phyloP scores from a whole-genome alignment of 2,329 filamentous ascomycete genomes.

The Clarireedia monteithiana region DNA sequence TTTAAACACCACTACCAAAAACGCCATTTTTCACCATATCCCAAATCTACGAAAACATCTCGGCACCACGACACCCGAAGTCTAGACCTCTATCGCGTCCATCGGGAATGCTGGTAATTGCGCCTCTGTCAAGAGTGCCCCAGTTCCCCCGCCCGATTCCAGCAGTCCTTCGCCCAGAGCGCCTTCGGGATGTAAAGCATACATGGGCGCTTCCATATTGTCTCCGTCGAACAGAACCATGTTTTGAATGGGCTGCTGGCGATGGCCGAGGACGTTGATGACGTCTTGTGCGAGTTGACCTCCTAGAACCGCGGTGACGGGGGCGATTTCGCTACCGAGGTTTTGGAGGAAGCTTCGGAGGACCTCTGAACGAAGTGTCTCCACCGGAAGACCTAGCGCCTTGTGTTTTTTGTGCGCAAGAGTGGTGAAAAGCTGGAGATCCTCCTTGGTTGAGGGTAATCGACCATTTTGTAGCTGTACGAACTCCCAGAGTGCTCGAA shows the following conservation, averaged over 20 bases:
- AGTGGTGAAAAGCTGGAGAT: slow-evolving; percentile 69
- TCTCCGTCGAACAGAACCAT: slow-evolving; percentile 87
- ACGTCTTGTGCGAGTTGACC: slow-evolving; percentile 91
- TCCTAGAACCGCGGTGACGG: slow-evolving; percentile 82
- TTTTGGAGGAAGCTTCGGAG: slow-evolving; percentile 82
- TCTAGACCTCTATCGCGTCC: slow-evolving; percentile 17
- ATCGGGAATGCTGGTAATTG: slow-evolving; percentile 16
- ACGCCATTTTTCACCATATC: slow-evolving; percentile 8
- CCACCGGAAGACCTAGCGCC: slow-evolving; percentile 60
- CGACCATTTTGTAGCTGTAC: slow-evolving; percentile 48
- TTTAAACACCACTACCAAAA: slow-evolving; percentile 5
- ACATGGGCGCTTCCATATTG: slow-evolving; percentile 68
- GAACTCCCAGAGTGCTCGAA: slow-evolving; percentile 88
- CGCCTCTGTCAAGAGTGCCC: neutral
- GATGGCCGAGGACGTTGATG: slow-evolving; percentile 87
- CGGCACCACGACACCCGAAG: neutral
- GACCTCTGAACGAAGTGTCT: slow-evolving; percentile 62
- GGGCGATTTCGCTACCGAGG: slow-evolving; percentile 73
- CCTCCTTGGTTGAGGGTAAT: slow-evolving; percentile 50
- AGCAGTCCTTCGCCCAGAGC: slow-evolving; percentile 40
- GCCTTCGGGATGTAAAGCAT: slow-evolving; percentile 68
- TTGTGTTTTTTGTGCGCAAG: slow-evolving; percentile 73
- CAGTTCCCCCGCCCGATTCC: slow-evolving; percentile 9
- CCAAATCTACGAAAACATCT: neutral
- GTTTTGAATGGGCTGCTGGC: slow-evolving; percentile 94